Evolutionary conservation across 306 rosid species (phyloP), one percentile per base, ranked within the genome.

Genomic region (Sindora glabra): DNA sequence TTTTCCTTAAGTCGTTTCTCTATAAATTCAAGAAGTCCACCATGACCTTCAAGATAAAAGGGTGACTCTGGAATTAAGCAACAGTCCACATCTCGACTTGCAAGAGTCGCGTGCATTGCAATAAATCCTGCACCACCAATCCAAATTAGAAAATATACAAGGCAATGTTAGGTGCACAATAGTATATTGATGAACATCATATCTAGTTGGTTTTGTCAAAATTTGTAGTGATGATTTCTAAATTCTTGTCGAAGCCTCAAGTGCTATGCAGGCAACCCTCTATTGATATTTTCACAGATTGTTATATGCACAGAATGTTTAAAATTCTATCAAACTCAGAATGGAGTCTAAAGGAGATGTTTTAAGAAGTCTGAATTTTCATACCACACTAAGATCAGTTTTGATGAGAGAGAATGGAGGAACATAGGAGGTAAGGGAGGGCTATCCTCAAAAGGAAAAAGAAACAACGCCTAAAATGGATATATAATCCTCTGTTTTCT

Each of bases 41-140:
- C 99, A 2, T 75, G 79, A 51, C 99, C 95, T 71, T 89, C 99
- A 0, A 92, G 95, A 77, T 89, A 89, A 54, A 92, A 92, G 30
- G 88, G 92, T 37, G 90, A 92, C 77, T 92, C 99, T 7, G 99
- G 99, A 77, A 92, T 92, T 56, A 92, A 78, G 86, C 99, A 92
- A 68, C 96, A 89, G 56, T 92, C 99, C 27, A 92, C 99, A 26
- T 92, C 99, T 75, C 99, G 80, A 77, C 87, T 89, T 3, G 96
- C 99, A 66, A 92, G 96, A 40, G 99, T 89, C 34, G 99, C 95
- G 73, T 92, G 6, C 99, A 92, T 86, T 5, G 99, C 90, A 69
- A 89, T 89, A 37, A 86, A 92, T 61, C 99, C 99, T 92, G 89
- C 70, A 66, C 11, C 45, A 50, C n/a, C 32, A 41, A 62, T 52